Evolutionary conservation across 768 basidiomycete species (phyloP), one percentile per base, ranked within the genome.

Genomic region (Boletus sensibilis): DNA sequence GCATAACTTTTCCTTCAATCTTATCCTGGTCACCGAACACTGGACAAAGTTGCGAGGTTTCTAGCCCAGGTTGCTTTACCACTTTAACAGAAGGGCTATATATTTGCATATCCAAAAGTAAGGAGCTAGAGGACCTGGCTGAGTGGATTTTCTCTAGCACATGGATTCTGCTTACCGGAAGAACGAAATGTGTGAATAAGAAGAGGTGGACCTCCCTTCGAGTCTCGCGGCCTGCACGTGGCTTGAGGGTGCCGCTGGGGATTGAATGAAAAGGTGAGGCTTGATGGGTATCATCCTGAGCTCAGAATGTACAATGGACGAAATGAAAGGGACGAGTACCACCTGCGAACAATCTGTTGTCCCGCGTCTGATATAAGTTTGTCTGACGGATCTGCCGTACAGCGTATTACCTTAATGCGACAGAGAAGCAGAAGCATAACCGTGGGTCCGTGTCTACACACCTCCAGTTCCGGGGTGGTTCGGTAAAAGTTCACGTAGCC

Each of bases 21-120:
- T 75, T 79, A 64, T 87, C 85, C 44, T 80, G 77, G 50, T 83
- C 79, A 34, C 80, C 78, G 60, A 86, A 89, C 5, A 88, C 83
- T 2, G 87, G 78, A 23, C 64, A 51, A 35, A 72, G 60, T 12
- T 65, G 67, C 16, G 64, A 59, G 38, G 27, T 56, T 27, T 63
- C 65, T 21, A 69, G 62, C 21, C 66, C 70, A 44, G 58, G 45
- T 20, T 65, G 63, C 16, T 68, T 69, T 10, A 76, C 70, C n/a
- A 78, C 67, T 64, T 82, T 83, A 12, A 86, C 70, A n/a, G 80
- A 84, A 6, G 84, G 79, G 53, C 86, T 87, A 53, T 82, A 79
- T 27, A 90, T 71, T 54, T 82, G 81, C 51, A 89, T 75, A 59
- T 86, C 82, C 63, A 88, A 71, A 61, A 82, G 79, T 23, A 77